phyloP scores from a whole-genome alignment of 345 rosid species.

The Populus pruinosa region DNA sequence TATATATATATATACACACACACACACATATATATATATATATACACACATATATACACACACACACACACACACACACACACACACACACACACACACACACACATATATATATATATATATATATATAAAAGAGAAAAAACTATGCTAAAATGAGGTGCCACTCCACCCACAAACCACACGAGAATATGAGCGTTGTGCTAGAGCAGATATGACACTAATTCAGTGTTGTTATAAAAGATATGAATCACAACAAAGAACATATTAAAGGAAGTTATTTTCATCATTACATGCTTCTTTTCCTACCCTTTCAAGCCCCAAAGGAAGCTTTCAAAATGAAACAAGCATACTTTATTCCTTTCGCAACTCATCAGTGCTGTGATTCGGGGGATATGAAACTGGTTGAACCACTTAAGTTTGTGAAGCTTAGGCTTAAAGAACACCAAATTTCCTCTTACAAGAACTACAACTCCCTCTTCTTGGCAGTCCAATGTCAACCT shows the following conservation, averaged over 20 bases:
- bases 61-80: no score
- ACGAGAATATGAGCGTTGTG: background rate
- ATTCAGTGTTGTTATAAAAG: no score
- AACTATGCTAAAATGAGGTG: background rate
- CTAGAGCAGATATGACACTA: no score
- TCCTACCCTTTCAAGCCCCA: background rate
- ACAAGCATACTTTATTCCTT: constrained; percentile 60
- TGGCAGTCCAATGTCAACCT: constrained; percentile 28
- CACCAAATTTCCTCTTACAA: constrained; percentile 26
- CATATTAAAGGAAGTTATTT: background rate
- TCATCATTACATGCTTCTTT: background rate
- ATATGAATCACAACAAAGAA: no score
- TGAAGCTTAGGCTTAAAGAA: constrained; percentile 50
- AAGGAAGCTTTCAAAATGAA: constrained; percentile 6
- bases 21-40: no score
- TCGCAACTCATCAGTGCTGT: constrained; percentile 30
- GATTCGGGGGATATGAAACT: constrained; percentile 49
- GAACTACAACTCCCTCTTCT: constrained; percentile 23
- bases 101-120: no score
- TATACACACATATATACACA: no score
- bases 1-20: no score
- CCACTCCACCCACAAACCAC: background rate
- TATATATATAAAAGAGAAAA: no score
- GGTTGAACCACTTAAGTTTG: constrained; percentile 52
- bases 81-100: no score